Percentiles rank a stretch among this genome's conserved stretches.
These are phyloP conservation scores for Chlorella sp. DNA, from an alignment of 139 green algal genomes.

Conservation along the genomic window DNA sequence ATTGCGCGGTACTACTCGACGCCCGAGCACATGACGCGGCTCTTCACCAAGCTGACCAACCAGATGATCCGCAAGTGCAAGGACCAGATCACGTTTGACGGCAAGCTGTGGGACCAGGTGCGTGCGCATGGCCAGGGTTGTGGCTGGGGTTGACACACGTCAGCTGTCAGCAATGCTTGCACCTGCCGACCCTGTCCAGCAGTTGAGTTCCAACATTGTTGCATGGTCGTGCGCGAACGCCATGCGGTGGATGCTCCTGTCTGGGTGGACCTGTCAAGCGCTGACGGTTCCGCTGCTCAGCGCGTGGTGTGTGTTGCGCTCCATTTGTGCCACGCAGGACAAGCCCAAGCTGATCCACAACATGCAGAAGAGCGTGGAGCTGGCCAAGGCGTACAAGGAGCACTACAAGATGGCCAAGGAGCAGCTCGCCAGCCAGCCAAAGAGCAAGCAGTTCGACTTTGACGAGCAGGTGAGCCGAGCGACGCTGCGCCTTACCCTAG, in stretches of 20 bases:
- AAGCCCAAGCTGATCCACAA: constrained; percentile 61
- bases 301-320: no score
- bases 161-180: no score
- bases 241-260: no score
- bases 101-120: constrained; percentile 82
- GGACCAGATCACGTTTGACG: constrained; percentile 50
- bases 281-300: no score
- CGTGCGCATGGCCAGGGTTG: no score
- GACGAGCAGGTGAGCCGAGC: constrained; percentile 28
- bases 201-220: no score
- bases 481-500: no score
- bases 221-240: no score
- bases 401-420: constrained; percentile 62
- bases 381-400: constrained; percentile 63
- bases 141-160: no score
- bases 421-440: constrained; percentile 39
- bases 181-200: no score
- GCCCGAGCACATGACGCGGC: constrained; percentile 69
- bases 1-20: constrained; percentile 87
- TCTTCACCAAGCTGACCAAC: constrained; percentile 82
- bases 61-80: constrained; percentile 72
- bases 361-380: constrained; percentile 30
- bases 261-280: no score
- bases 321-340: no score
- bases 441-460: constrained; percentile 70